Evolutionary conservation across 1,284 basidiomycete species (phyloP).

Genomic region (Sporisorium exsertum): DNA sequence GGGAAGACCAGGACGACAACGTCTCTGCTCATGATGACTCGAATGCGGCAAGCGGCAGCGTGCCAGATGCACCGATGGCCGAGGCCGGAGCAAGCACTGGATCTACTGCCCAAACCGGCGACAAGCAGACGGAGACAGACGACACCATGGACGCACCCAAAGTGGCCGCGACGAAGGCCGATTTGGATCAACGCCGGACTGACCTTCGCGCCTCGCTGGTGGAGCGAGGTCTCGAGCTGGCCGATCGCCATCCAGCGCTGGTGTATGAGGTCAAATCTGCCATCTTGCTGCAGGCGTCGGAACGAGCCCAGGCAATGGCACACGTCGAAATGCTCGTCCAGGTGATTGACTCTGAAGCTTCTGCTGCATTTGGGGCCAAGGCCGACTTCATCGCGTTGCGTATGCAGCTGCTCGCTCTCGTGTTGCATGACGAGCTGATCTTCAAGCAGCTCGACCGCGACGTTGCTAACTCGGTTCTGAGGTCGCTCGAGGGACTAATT

Average conservation of each 20-base stretch:
- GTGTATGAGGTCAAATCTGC: conserved; percentile 81
- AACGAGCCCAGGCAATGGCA: conserved; percentile 23
- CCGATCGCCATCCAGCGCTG: conserved; percentile 86
- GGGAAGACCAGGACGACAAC: conserved; percentile 45
- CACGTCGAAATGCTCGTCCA: conserved; percentile 42
- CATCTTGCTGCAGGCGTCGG: conserved; percentile 52
- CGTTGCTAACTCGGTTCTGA: conserved; percentile 66
- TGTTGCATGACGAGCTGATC: conserved; percentile 78
- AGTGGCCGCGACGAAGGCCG: conserved; percentile 34
- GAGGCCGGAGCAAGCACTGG: conserved; percentile 14
- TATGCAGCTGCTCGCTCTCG: conserved; percentile 85
- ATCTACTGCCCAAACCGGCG: neutral
- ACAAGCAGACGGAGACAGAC: conserved; percentile 9
- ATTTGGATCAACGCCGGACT: conserved; percentile 64
- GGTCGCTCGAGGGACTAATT: conserved; percentile 35
- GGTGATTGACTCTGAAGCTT: conserved; percentile 31
- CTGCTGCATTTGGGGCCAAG: conserved; percentile 34
- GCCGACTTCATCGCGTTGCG: conserved; percentile 76
- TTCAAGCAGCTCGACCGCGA: conserved; percentile 76
- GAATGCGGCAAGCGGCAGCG: conserved; percentile 31
- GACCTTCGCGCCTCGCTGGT: conserved; percentile 70
- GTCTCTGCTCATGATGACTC: conserved; percentile 41
- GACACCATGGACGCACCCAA: conserved; percentile 44
- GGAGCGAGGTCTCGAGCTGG: conserved; percentile 74
- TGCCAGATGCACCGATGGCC: conserved; percentile 41